Evolutionary conservation across 2,329 filamentous ascomycete species (phyloP).

Genomic region (Arthrocladium fulminans): DNA sequence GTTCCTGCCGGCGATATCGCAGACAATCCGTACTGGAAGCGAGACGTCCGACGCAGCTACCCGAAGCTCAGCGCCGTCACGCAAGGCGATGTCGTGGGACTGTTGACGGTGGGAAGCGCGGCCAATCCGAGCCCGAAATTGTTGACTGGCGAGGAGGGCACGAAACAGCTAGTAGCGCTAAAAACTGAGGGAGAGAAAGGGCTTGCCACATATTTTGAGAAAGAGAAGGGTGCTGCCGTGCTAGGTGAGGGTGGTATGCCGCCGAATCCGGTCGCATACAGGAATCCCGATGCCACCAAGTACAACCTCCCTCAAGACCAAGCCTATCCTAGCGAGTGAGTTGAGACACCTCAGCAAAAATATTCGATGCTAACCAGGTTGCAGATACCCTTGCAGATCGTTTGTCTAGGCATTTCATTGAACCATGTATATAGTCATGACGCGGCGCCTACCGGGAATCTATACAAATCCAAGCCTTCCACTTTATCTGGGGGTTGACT

Average conservation of each 20-base stretch:
- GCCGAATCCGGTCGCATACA: conserved; percentile 69
- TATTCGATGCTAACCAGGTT: conserved; percentile 10
- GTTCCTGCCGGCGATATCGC: conserved; percentile 77
- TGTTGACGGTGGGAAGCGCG: conserved; percentile 77
- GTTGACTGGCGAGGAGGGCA: conserved; percentile 62
- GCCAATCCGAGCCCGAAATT: conserved; percentile 70
- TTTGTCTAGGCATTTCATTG: conserved; percentile 28
- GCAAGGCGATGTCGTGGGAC: conserved; percentile 75
- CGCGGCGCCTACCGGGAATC: conserved; percentile 2
- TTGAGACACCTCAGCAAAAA: not conserved
- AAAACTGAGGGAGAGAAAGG: conserved; percentile 67
- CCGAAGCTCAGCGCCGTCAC: conserved; percentile 68
- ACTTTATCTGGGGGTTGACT: conserved; percentile 41
- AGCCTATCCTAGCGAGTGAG: conserved; percentile 55
- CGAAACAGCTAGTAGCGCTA: conserved; percentile 64
- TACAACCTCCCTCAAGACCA: conserved; percentile 61
- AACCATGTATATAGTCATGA: conserved; percentile 3
- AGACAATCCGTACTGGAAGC: conserved; percentile 94
- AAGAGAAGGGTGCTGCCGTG: conserved; percentile 46
- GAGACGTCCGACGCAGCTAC: conserved; percentile 75
- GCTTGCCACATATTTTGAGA: conserved; percentile 62
- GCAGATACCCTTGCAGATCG: conserved; percentile 39
- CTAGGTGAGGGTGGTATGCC: conserved; percentile 72
- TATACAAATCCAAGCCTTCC: conserved; percentile 24
- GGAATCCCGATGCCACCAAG: conserved; percentile 50